These are phyloP conservation scores for Colletotrichum costaricense DNA, from an alignment of 2,329 filamentous ascomycete genomes.

Conservation along the genomic window DNA sequence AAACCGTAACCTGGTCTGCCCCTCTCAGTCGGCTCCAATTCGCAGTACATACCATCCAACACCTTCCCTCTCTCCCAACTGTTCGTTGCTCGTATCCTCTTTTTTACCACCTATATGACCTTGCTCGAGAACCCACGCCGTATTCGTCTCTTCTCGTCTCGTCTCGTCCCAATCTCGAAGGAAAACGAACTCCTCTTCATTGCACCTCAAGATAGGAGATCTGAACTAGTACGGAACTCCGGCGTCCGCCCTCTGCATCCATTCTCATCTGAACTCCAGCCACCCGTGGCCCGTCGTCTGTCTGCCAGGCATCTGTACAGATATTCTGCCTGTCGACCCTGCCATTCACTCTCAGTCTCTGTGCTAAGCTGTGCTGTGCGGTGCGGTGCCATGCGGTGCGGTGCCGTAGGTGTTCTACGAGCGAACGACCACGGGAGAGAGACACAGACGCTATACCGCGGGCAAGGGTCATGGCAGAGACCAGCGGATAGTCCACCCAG, in stretches of 20 bases:
- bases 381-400: neutral
- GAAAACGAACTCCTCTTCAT: neutral
- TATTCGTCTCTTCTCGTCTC: conserved; percentile 28
- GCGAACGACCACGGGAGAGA: neutral
- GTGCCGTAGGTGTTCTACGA: neutral
- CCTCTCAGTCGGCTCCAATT: conserved; percentile 7
- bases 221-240: conserved; percentile 11
- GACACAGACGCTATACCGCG: conserved; percentile 8
- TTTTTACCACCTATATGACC: neutral
- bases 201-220: neutral
- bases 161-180: conserved; percentile 12
- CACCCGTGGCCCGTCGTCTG: neutral
- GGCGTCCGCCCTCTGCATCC: conserved; percentile 10
- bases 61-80: neutral
- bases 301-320: neutral
- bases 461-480: conserved; percentile 17
- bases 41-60: conserved; percentile 22
- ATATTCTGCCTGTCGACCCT: neutral
- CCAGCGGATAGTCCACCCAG: conserved; percentile 21
- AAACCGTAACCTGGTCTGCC: conserved; percentile 2
- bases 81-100: conserved; percentile 2
- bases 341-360: neutral
- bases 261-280: conserved; percentile 4
- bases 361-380: neutral
- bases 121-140: conserved; percentile 28